Base-by-base conservation (phyloP, 208 protist species). In the Crithidia sp. region DNA sequence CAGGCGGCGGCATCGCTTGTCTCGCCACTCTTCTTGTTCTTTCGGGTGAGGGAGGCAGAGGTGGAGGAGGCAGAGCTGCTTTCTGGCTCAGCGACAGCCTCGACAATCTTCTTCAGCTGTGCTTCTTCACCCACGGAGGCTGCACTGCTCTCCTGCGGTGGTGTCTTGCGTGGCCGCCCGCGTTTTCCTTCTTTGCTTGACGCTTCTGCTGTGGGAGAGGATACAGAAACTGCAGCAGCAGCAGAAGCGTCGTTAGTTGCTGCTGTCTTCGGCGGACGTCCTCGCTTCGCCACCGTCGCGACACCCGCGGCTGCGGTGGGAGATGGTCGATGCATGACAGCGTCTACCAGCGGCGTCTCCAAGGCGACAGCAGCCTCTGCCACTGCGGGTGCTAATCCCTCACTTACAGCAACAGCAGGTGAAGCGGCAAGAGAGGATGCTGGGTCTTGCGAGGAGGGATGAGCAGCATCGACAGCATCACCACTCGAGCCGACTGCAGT, bases 341-440 rank as follows among this genome's bases (percentile, higher is more conserved):
- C 59, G 12, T 67, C 49, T 50, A 74, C 69, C 47, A 74, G 40
- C 2, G 69, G 69, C 12, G 58, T 74, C 19, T 74, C 69, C 69
- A 66, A 40, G 36, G 58, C 58, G 9, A 59, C 62, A 2, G 57
- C 16, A 40, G 36, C 36, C 45, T 16, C 58, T 3, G 9, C 57
- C 9, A 8, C 57, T 4, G 5, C 28, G 28, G 28, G 28, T 28
- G 28, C 28, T 28, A 28, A 28, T 28, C 28, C 28, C 28, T 28
- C 17, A 2, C 45, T 16, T 14, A 9, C 39, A 4, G 28, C 13
- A 4, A 47, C 44, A 19, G 2, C 47, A 13, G 39, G 7, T 1
- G 36, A 3, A 7, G 45, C 45, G 28, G 28, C 28, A 28, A 28
- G 28, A 28, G 28, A 28, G 28, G 28, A 28, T 28, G 28, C 28